Evolutionary conservation across 2,329 filamentous ascomycete genomes (phyloP), one percentile per base, ranked within the genome.

Genomic region (Didymella arachidicola): DNA sequence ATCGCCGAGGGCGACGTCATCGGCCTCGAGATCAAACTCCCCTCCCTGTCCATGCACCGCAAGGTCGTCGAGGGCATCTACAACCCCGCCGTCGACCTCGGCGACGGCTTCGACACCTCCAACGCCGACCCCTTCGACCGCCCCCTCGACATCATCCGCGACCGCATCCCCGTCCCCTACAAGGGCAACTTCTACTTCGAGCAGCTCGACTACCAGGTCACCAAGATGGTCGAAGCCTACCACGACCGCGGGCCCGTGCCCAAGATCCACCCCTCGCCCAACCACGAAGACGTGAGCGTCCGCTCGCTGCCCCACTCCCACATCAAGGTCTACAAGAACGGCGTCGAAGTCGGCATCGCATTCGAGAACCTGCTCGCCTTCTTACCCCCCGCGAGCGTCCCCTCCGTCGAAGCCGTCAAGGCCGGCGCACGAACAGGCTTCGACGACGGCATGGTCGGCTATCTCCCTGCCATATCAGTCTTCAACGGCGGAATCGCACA

Each of bases 111-210:
- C 64, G 86, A 88, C 43, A 82, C 85, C 4, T 36, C 64, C 41
- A 51, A 67, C 19, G 63, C 61, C 42, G 77, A 78, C 14, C 72
- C 74, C 1, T 67, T 71, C 30, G 82, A 84, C 0, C 82, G 84
- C n/a, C 85, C 85, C 0, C 80, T 87, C 16, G 95, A 98, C 75
- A 90, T 98, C 62, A 91, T 99, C 59, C 92, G 96, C 62, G 96
- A 99, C 77, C 91, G 95, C 47, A 92, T 97, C 43, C 93, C 95
- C 1, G 96, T 98, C 65, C 88, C 93, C 10, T 96, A 96, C 81
- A 97, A 97, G 77, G 88, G 90, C 41, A 92, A 96, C 75, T 90
- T 93, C 52, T 97, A 96, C 79, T 97, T 97, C 77, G 94, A 98
- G 78, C 90, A 92, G 73, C 90, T 93, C 64, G 93, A 96, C 73